Base-by-base conservation (phyloP, 1,284 basidiomycete species). In the Ustilago sp. region DNA sequence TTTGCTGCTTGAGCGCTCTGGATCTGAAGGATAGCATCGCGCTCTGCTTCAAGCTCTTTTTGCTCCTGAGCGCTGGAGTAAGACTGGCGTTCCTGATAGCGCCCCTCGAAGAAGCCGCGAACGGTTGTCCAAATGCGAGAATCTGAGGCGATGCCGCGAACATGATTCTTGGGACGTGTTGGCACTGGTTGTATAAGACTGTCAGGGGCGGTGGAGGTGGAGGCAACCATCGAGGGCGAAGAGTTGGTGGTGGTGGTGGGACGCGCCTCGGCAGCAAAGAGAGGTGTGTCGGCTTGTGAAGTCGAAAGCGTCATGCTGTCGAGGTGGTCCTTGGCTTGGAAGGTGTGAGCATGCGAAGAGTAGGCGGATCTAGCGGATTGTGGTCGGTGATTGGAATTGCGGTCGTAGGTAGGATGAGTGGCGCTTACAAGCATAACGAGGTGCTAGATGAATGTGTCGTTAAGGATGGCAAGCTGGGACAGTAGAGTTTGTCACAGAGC, bases 1-100 rank as follows among this genome's bases (percentile, higher is more conserved):
- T 75, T 80, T 35, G 73, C 72, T 11, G 78, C 73, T 56, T 80
- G 79, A 5, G 58, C 75, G 17, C 66, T 62, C 54, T 76, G 75
- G 19, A 80, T 74, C 63, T 72, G 68, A 12, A 52, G 59, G 47
- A 75, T 63, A 15, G 72, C 63, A 23, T 74, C 68, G 51, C 73
- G 68, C 45, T 79, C 68, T 2, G 60, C 69, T 23, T 69, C 63
- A 39, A 69, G 54, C 39, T 74, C 62, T 56, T 71, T 68, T 38
- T 74, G 65, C 48, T 71, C 71, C 41, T 64, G 52, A 12, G 64
- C 55, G 2, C 54, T 59, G 59, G 59, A 55, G 50, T 63, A 79
- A 4, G 59, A 38, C 41, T 72, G 68, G n/a, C 68, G 64, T 47
- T 75, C 72, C 19, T 65, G 62, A 13, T 71, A 66, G 54, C 72